Percentiles rank a stretch among this genome's conserved stretches.
These are phyloP conservation scores for Amoeboaphelidium protococcarum DNA, from an alignment of 371 early-diverging fungal species.

Conservation along the genomic window DNA sequence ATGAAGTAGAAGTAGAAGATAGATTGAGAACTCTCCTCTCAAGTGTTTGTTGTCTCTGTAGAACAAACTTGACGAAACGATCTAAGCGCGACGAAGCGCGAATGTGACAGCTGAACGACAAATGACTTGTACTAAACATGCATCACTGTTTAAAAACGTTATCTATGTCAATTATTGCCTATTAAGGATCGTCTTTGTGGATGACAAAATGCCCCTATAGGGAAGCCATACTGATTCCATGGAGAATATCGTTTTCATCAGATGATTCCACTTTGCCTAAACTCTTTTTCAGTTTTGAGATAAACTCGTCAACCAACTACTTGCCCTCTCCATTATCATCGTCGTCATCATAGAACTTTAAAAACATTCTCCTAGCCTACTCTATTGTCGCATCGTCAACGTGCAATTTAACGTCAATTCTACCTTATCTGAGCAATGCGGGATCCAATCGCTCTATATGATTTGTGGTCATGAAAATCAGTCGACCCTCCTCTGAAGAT, in stretches of 20 bases:
- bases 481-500: conserved; percentile 84
- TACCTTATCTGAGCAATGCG: conserved; percentile 91
- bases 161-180: too few relatives aligned
- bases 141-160: too few relatives aligned
- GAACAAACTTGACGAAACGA: too few relatives aligned
- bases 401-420: conserved; percentile 79
- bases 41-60: too few relatives aligned
- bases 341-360: conserved; percentile 48
- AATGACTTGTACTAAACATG: too few relatives aligned
- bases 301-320: conserved; percentile 48
- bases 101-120: too few relatives aligned
- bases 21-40: too few relatives aligned
- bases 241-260: too few relatives aligned
- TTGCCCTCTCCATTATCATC: too few relatives aligned
- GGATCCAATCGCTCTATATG: conserved; percentile 85
- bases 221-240: conserved; percentile 38
- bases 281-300: conserved; percentile 19
- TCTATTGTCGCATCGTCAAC: conserved; percentile 53
- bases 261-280: too few relatives aligned
- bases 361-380: conserved; percentile 59
- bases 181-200: conserved; percentile 51
- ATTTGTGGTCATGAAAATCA: conserved; percentile 98
- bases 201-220: conserved; percentile 89
- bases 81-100: too few relatives aligned
- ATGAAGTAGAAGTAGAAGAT: too few relatives aligned